Base-by-base conservation (phyloP, 2,329 filamentous ascomycete genomes). In the Cordyceps javanica region DNA sequence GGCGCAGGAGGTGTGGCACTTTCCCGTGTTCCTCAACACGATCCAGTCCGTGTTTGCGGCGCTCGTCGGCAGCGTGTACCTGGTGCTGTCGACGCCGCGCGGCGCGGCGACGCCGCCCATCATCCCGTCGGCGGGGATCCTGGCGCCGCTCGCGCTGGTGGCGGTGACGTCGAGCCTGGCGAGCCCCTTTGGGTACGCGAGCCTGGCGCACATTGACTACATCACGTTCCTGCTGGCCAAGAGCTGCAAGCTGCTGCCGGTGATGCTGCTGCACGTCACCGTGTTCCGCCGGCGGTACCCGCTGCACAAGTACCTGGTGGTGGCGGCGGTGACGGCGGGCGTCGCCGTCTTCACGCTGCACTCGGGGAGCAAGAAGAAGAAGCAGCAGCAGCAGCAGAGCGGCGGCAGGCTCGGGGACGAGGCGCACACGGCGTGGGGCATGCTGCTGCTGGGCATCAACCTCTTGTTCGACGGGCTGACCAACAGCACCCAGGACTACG, bases 151-250 rank as follows among this genome's bases (percentile, higher is more conserved):
- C 46, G 73, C 90, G 60, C 83, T 97, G 59, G 91, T 99, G 59
- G 90, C 91, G 64, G 74, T 97, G 57, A 96, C 91, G 5, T 89
- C 86, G 66, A 91, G 90, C 4, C 87, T 97, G 54, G 91, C 93
- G 39, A 91, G 88, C n/a, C 93, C 93, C 3, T 97, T 97, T 68
- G 94, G 93, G 65, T 97, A 97, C 74, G 92, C 94, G 51, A 89
- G 86, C 59, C 85, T 97, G 52, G 86, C 88, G 38, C 91, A 97
- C 72, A 91, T 97, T 73, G 94, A 97, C 82, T 97, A 97, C 75
- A 90, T 97, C 68, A 97, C 94, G 30, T 97, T 96, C 75, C 90
- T 97, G 65, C 88, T 99, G 42, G 93, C 94, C 65, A 97, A 99
- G 76, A 92, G 88, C 66, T 99, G 94, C 87, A 99, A 99, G 77